phyloP scores from a whole-genome alignment of 202 grass and related monocot species.

The Elaeis oleifera region DNA sequence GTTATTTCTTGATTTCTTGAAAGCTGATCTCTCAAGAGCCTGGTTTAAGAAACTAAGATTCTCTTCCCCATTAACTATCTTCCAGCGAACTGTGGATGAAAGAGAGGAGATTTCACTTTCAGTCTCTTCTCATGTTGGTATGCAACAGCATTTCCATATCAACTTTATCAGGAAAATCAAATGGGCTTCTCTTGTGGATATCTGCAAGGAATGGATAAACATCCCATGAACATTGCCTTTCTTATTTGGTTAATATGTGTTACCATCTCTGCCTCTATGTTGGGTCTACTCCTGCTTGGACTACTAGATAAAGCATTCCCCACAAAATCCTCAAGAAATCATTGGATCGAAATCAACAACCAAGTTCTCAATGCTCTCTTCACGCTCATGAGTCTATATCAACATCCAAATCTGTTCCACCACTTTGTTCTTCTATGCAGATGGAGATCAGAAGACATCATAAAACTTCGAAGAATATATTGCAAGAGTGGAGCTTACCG shows the following conservation, averaged over 20 bases:
- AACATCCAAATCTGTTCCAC: conserved; percentile 8
- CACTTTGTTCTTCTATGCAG: conserved; percentile 2
- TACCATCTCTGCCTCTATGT: background rate
- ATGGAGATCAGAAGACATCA: conserved; percentile 1
- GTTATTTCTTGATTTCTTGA: too few relatives aligned
- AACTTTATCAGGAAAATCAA: too few relatives aligned
- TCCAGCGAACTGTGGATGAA: too few relatives aligned
- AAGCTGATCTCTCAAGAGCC: too few relatives aligned
- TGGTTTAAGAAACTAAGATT: too few relatives aligned
- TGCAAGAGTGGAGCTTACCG: conserved; percentile 3
- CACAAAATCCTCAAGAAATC: background rate
- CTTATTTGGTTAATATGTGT: background rate
- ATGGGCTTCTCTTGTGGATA: too few relatives aligned
- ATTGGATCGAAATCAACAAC: conserved; percentile 10
- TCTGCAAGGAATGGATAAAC: background rate
- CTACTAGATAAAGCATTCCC: background rate
- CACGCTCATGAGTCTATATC: conserved; percentile 8
- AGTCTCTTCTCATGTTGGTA: too few relatives aligned
- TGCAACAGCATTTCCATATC: too few relatives aligned
- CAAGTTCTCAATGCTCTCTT: conserved; percentile 10
- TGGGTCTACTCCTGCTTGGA: background rate
- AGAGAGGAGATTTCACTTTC: too few relatives aligned
- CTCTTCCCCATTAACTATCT: too few relatives aligned
- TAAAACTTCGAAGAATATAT: background rate
- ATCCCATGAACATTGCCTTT: background rate